Evolutionary conservation across 129 eudicot species (phyloP).

Genomic region (Ambrosia artemisiifolia): DNA sequence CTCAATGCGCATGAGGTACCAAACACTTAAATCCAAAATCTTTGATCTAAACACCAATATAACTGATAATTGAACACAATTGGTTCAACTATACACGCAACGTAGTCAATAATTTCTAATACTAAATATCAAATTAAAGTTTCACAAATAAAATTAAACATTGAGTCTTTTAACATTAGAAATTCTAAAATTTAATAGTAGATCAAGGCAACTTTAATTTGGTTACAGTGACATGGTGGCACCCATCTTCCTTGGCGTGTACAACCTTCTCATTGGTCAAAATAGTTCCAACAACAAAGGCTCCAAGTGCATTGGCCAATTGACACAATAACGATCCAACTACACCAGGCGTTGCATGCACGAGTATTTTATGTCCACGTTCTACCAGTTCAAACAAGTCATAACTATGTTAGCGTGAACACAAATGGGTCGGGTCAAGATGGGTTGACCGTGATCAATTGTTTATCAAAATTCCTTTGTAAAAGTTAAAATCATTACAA

Average conservation of each 20-base stretch:
- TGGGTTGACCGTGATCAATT: neutral
- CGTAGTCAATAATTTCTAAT: no score
- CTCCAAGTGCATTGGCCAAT: constrained; percentile 81
- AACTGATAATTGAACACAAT: no score
- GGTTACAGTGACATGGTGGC: constrained; percentile 65
- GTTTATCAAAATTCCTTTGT: neutral
- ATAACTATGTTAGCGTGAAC: neutral
- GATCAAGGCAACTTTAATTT: no score
- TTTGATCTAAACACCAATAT: no score
- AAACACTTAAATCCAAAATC: no score
- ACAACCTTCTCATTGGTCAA: constrained; percentile 64
- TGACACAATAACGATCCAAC: constrained; percentile 78
- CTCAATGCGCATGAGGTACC: no score
- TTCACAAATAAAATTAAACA: no score
- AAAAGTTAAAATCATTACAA: no score
- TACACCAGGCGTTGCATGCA: constrained; percentile 90
- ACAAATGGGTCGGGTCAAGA: neutral
- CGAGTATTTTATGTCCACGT: constrained; percentile 66
- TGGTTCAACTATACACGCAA: no score
- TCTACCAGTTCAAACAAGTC: constrained; percentile 46
- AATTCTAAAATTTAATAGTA: no score
- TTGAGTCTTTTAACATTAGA: no score
- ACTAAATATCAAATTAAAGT: no score
- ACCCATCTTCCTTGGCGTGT: constrained; percentile 80
- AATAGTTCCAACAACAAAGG: constrained; percentile 74